These are phyloP conservation scores for Amanita thiersii DNA, from an alignment of 768 basidiomycete species.

Conservation along the genomic window DNA sequence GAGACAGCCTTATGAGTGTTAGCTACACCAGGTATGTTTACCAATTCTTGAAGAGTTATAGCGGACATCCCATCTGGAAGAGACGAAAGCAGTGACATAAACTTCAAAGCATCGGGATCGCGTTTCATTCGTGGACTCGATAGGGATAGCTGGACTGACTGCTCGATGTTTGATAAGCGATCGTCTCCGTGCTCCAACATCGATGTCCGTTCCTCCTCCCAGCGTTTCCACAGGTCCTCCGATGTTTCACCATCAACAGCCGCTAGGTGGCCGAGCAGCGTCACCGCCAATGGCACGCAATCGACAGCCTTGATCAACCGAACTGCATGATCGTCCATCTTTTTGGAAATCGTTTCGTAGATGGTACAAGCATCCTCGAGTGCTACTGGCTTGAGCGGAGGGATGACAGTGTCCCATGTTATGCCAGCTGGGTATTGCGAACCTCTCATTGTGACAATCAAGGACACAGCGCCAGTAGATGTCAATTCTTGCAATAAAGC, in stretches of 20 bases:
- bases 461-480: slow-evolving; percentile 12
- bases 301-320: slow-evolving; percentile 21
- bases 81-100: too few species aligned
- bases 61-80: too few species aligned
- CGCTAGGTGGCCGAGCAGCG: slow-evolving; percentile 22
- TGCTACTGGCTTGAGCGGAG: slow-evolving; percentile 19
- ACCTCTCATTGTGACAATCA: slow-evolving; percentile 23
- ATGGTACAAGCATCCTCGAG: slow-evolving; percentile 17
- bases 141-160: slow-evolving; percentile 23
- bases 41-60: too few species aligned
- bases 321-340: slow-evolving; percentile 15
- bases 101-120: too few species aligned
- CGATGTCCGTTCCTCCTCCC: slow-evolving; percentile 19
- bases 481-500: slow-evolving; percentile 15
- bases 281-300: slow-evolving; percentile 25
- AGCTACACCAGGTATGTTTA: too few species aligned
- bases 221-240: slow-evolving; percentile 20
- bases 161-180: slow-evolving; percentile 20
- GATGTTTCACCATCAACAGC: slow-evolving; percentile 22
- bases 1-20: too few species aligned
- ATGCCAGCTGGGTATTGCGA: slow-evolving; percentile 20
- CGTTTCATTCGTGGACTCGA: too few species aligned
- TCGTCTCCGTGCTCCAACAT: slow-evolving; percentile 21
- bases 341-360: slow-evolving; percentile 17
- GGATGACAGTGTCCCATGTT: slow-evolving; percentile 16